A percentile compares a stretch with the other conserved stretches of the same genome.
phyloP scores from a whole-genome alignment of 371 early-diverging fungal species.

The Dichotomocladium elegans region DNA sequence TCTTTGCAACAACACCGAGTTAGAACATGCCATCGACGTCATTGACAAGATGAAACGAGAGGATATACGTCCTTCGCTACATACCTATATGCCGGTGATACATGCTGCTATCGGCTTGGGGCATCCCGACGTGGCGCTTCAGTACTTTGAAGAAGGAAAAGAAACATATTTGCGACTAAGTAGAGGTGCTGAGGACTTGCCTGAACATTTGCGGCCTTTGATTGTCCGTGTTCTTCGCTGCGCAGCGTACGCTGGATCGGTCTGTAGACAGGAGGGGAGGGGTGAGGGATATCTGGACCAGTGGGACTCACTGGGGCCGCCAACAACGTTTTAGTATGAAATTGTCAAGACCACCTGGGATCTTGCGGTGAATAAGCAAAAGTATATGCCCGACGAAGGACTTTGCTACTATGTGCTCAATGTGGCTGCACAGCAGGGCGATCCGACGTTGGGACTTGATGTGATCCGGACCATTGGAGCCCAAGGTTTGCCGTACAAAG shows the following conservation, averaged over 20 bases:
- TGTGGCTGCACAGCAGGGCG: constrained; percentile 55
- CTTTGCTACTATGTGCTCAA: constrained; percentile 49
- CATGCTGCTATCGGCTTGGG: constrained; percentile 17
- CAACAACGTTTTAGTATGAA: constrained; percentile 26
- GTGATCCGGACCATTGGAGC: constrained; percentile 47
- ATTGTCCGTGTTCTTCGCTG: constrained; percentile 38
- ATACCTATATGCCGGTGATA: constrained; percentile 11
- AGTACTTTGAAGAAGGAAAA: constrained; percentile 38
- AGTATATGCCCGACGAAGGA: constrained; percentile 57
- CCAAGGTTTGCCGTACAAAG: constrained; percentile 41
- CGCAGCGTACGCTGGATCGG: constrained; percentile 41
- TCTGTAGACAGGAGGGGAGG: constrained; percentile 16
- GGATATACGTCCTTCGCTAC: constrained; percentile 5
- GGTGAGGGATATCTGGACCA: not conserved
- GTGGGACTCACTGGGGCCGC: not conserved
- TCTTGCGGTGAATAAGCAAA: constrained; percentile 30
- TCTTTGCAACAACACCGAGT: constrained; percentile 32
- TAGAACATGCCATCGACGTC: constrained; percentile 36
- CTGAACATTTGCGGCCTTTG: constrained; percentile 17
- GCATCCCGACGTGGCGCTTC: constrained; percentile 24
- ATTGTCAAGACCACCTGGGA: constrained; percentile 42
- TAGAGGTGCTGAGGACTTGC: constrained; percentile 24
- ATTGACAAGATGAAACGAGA: constrained; percentile 29
- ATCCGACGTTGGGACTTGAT: constrained; percentile 48
- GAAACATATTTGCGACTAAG: constrained; percentile 38